phyloP scores from a whole-genome alignment of 1,139 yeast genomes.

The Diutina sp. region DNA sequence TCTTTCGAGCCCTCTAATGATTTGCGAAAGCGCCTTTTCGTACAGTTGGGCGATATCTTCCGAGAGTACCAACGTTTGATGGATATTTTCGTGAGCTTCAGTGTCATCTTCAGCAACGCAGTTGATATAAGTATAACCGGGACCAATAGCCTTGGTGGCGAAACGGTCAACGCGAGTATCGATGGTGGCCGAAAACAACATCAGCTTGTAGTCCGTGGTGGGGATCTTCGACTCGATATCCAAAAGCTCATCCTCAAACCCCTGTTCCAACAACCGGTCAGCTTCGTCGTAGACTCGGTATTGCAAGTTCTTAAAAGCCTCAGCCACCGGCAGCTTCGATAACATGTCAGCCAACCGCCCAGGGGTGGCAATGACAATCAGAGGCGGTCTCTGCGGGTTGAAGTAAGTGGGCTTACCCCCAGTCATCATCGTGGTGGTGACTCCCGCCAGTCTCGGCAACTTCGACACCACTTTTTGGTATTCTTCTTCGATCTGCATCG shows the following conservation, averaged over 20 bases:
- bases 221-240: conserved; percentile 30
- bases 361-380: conserved; percentile 78
- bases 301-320: conserved; percentile 39
- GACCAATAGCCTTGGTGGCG: conserved; percentile 54
- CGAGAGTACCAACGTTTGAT: conserved; percentile 48
- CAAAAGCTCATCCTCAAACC: conserved; percentile 54
- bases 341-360: conserved; percentile 68
- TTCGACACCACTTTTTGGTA: conserved; percentile 22
- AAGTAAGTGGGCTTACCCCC: conserved; percentile 1
- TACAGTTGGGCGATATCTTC: conserved; percentile 34
- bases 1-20: conserved; percentile 16
- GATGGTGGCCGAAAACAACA: conserved; percentile 82
- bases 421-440: neutral
- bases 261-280: conserved; percentile 67
- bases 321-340: conserved; percentile 27
- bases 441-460: neutral
- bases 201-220: conserved; percentile 27
- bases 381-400: conserved; percentile 12
- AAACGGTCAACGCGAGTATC: conserved; percentile 52
- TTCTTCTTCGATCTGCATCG: conserved; percentile 70
- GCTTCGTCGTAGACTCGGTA: conserved; percentile 82
- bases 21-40: conserved; percentile 38
- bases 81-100: conserved; percentile 69
- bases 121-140: conserved; percentile 55
- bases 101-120: conserved; percentile 46